These are phyloP conservation scores for Aspergillus asperescens DNA, from an alignment of 495 filamentous ascomycete species.

Conservation along the genomic window DNA sequence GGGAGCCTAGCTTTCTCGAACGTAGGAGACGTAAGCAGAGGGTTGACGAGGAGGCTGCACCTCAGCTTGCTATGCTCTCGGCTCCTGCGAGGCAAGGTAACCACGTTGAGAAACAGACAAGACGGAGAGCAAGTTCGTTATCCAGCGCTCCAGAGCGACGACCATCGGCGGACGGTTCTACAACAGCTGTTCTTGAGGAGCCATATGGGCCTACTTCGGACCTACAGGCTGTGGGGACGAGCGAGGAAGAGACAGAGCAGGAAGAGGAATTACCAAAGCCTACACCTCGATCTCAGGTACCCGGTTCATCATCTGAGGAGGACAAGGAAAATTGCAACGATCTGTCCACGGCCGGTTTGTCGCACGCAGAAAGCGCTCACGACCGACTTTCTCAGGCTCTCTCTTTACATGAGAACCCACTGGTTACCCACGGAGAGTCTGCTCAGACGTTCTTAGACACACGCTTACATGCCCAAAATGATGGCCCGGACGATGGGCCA, in stretches of 20 bases:
- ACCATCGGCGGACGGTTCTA: slow-evolving; percentile 5
- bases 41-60: slow-evolving; percentile 34
- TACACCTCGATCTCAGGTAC: slow-evolving; percentile 26
- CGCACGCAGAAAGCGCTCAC: slow-evolving; percentile 31
- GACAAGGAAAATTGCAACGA: slow-evolving; percentile 48
- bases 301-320: slow-evolving; percentile 35
- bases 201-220: slow-evolving; percentile 7
- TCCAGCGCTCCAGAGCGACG: slow-evolving; percentile 1
- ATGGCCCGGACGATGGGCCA: slow-evolving; percentile 8
- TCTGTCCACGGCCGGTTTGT: slow-evolving; percentile 22
- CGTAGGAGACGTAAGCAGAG: slow-evolving; percentile 31
- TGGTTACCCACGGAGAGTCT: slow-evolving; percentile 5
- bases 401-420: slow-evolving; percentile 25
- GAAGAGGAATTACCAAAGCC: slow-evolving; percentile 36
- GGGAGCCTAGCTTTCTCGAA: slow-evolving; percentile 40
- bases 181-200: slow-evolving; percentile 10
- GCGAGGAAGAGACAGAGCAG: slow-evolving; percentile 50
- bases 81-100: slow-evolving; percentile 29
- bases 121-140: slow-evolving; percentile 5
- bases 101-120: slow-evolving; percentile 1
- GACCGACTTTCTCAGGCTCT: slow-evolving; percentile 40
- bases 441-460: slow-evolving; percentile 1
- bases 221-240: slow-evolving; percentile 23
- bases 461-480: slow-evolving; percentile 2
- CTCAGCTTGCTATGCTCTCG: slow-evolving; percentile 38